These are phyloP conservation scores for Phoma sp. DNA, from an alignment of 2,329 filamentous ascomycete genomes.

Conservation along the genomic window DNA sequence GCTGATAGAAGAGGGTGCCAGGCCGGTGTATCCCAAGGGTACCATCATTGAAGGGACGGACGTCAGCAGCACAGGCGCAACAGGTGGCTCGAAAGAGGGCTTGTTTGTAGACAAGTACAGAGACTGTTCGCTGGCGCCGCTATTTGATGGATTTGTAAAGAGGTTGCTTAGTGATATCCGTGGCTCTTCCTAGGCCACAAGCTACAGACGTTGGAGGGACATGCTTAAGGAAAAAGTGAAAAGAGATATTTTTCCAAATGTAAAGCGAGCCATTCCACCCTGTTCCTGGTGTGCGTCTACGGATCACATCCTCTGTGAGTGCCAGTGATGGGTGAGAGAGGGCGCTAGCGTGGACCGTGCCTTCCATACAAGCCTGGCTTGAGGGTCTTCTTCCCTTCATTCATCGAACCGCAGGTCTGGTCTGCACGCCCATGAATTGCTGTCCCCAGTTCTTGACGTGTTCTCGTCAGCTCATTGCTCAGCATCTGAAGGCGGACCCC, in stretches of 20 bases:
- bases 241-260: neutral
- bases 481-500: too few relatives aligned
- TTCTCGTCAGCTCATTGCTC: too few relatives aligned
- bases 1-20: slow-evolving; percentile 76
- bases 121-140: slow-evolving; percentile 70
- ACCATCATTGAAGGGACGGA: slow-evolving; percentile 54
- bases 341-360: neutral
- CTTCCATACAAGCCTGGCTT: neutral
- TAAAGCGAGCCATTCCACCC: neutral
- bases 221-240: neutral
- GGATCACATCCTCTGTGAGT: too few relatives aligned
- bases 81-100: slow-evolving; percentile 33
- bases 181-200: neutral
- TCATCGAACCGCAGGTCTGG: too few relatives aligned
- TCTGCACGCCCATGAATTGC: too few relatives aligned
- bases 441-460: too few relatives aligned
- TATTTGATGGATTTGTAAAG: slow-evolving; percentile 70
- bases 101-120: slow-evolving; percentile 74
- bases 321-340: neutral
- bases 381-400: too few relatives aligned
- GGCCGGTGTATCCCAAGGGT: slow-evolving; percentile 72
- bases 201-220: neutral
- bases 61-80: slow-evolving; percentile 34
- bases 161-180: slow-evolving; percentile 53
- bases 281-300: too few relatives aligned